These are phyloP conservation scores for Aquilaria yunnanensis DNA, from an alignment of 345 rosid genomes.

Conservation along the genomic window DNA sequence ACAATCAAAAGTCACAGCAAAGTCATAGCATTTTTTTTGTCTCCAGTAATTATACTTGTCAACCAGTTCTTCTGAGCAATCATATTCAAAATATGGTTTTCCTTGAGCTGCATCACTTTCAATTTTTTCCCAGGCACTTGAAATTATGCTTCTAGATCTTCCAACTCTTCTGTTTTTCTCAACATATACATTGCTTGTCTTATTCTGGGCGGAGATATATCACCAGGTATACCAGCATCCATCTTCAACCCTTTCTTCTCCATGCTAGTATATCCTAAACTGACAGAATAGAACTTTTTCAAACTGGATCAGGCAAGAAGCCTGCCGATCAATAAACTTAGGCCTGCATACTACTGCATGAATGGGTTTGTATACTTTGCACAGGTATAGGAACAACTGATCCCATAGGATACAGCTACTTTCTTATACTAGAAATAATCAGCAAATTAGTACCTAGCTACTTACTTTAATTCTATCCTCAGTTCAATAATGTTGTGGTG, in stretches of 20 bases:
- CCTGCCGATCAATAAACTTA: constrained; percentile 43
- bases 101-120: constrained; percentile 5
- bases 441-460: neutral
- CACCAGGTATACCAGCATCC: constrained; percentile 43
- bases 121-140: constrained; percentile 30
- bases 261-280: too few relatives aligned
- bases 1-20: too few relatives aligned
- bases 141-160: constrained; percentile 53
- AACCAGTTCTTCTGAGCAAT: constrained; percentile 2
- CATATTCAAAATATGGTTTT: neutral
- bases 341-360: constrained; percentile 41
- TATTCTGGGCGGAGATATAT: constrained; percentile 89
- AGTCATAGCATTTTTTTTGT: neutral
- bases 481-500: constrained; percentile 2
- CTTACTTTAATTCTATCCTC: neutral
- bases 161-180: constrained; percentile 75
- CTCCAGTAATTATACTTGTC: neutral
- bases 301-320: constrained; percentile 38
- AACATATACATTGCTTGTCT: constrained; percentile 66
- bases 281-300: neutral
- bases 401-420: neutral
- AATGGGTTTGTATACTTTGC: constrained; percentile 35
- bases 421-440: too few relatives aligned
- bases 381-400: constrained; percentile 29
- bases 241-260: neutral